These are phyloP conservation scores for Metschnikowia bowlesiae DNA, from an alignment of 805 yeast genomes.

Conservation along the genomic window DNA sequence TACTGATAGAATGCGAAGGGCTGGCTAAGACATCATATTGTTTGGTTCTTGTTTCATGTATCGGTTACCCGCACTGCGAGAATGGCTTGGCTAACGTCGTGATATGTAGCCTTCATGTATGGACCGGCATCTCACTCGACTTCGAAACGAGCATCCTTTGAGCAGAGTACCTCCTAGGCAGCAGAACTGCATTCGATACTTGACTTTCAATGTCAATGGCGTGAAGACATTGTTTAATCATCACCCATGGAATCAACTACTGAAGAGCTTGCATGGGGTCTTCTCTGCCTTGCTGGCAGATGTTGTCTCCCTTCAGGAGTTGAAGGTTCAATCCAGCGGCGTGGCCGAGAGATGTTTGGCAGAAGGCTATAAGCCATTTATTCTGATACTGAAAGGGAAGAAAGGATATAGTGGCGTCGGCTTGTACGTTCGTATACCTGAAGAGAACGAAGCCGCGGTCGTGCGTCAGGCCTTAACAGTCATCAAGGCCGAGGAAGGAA, in stretches of 20 bases:
- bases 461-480: constrained; percentile 45
- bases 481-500: constrained; percentile 81
- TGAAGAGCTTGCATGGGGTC: constrained; percentile 36
- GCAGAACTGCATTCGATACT: constrained; percentile 35
- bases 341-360: constrained; percentile 43
- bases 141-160: constrained; percentile 9
- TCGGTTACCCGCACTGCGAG: background rate
- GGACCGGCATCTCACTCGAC: background rate
- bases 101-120: background rate
- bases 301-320: constrained; percentile 80
- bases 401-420: constrained; percentile 95
- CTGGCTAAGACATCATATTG: background rate
- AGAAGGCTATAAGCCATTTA: constrained; percentile 57
- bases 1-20: background rate
- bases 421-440: constrained; percentile 60
- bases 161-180: constrained; percentile 9
- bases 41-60: background rate
- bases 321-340: constrained; percentile 48
- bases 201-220: constrained; percentile 85
- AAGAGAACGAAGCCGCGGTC: constrained; percentile 36
- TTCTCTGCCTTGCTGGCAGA: constrained; percentile 63
- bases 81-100: background rate
- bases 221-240: constrained; percentile 73
- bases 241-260: constrained; percentile 69
- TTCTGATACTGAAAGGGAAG: constrained; percentile 60